These are phyloP conservation scores for Phytophthora fragariaefolia DNA, from an alignment of 352 stramenopile genomes.

Conservation along the genomic window DNA sequence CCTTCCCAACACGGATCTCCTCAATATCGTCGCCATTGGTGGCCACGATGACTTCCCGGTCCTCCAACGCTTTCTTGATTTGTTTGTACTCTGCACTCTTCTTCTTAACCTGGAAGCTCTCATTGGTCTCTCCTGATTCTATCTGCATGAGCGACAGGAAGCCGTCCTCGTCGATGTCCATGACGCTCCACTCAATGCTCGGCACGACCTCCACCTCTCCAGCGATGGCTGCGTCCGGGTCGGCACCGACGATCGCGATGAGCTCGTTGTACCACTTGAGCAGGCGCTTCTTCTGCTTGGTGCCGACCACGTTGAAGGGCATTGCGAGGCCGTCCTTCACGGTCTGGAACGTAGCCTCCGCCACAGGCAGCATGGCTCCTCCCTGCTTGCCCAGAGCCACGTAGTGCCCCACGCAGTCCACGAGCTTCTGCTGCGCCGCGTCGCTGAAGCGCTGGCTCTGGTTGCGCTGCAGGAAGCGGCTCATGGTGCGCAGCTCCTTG, in stretches of 20 bases:
- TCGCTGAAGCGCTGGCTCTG: slow-evolving; percentile 81
- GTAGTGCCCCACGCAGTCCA: slow-evolving; percentile 75
- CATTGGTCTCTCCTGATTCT: slow-evolving; percentile 68
- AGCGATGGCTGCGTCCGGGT: slow-evolving; percentile 43
- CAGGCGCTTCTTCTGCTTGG: slow-evolving; percentile 84
- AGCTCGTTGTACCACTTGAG: slow-evolving; percentile 90
- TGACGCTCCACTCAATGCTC: slow-evolving; percentile 62
- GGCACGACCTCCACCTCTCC: slow-evolving; percentile 18
- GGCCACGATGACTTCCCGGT: slow-evolving; percentile 57
- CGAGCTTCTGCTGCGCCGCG: slow-evolving; percentile 79
- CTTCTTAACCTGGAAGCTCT: slow-evolving; percentile 72
- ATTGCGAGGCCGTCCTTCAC: slow-evolving; percentile 86
- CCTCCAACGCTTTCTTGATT: slow-evolving; percentile 72
- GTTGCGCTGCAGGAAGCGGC: slow-evolving; percentile 81
- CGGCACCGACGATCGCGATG: slow-evolving; percentile 57
- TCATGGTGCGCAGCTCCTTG: slow-evolving; percentile 80
- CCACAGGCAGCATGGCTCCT: slow-evolving; percentile 50
- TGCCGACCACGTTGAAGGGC: slow-evolving; percentile 82
- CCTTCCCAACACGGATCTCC: slow-evolving; percentile 46
- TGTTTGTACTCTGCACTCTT: slow-evolving; percentile 75
- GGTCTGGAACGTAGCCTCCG: slow-evolving; percentile 67
- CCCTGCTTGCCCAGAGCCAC: slow-evolving; percentile 65
- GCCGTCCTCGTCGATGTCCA: slow-evolving; percentile 78
- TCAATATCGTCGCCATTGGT: slow-evolving; percentile 61
- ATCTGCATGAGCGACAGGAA: slow-evolving; percentile 78